Conservation (phyloP, 163 green algal genomes). For the Chloroidium sp. region DNA sequence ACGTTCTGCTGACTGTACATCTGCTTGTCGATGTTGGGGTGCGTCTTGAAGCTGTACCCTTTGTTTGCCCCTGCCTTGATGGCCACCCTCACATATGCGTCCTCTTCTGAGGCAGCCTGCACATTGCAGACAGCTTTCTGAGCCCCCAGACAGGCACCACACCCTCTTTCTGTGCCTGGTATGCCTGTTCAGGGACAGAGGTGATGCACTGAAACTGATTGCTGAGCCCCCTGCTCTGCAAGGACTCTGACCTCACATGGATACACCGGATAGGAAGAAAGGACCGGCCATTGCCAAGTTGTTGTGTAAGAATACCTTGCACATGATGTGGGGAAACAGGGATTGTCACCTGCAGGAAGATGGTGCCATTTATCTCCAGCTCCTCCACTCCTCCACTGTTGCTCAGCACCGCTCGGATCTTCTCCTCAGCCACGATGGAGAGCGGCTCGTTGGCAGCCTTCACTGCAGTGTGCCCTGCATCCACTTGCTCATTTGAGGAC, state of each 20-base stretch:
- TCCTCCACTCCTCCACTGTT: constrained; percentile 90
- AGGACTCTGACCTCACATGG: no score
- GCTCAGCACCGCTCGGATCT: constrained; percentile 57
- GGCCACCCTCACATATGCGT: constrained; percentile 63
- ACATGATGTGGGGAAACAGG: neutral
- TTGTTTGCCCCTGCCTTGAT: constrained; percentile 54
- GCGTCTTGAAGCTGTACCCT: constrained; percentile 98
- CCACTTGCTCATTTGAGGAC: no score
- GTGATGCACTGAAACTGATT: no score
- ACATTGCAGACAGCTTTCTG: neutral
- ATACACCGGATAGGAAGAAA: no score
- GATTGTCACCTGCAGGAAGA: constrained; percentile 69
- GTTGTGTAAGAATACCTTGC: no score
- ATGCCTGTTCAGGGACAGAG: neutral
- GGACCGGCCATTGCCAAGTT: no score
- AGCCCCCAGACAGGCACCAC: neutral
- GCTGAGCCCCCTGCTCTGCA: no score
- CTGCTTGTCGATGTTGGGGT: constrained; percentile 99
- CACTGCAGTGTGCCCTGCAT: no score
- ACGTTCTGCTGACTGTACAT: constrained; percentile 57
- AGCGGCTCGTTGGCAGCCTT: constrained; percentile 58
- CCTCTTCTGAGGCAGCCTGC: constrained; percentile 68
- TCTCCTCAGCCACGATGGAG: constrained; percentile 70
- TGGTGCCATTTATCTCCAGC: constrained; percentile 92
- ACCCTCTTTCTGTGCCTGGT: neutral